Evolutionary conservation across 345 rosid species (phyloP), one percentile per base, ranked within the genome.

Genomic region (Linum lewisii): DNA sequence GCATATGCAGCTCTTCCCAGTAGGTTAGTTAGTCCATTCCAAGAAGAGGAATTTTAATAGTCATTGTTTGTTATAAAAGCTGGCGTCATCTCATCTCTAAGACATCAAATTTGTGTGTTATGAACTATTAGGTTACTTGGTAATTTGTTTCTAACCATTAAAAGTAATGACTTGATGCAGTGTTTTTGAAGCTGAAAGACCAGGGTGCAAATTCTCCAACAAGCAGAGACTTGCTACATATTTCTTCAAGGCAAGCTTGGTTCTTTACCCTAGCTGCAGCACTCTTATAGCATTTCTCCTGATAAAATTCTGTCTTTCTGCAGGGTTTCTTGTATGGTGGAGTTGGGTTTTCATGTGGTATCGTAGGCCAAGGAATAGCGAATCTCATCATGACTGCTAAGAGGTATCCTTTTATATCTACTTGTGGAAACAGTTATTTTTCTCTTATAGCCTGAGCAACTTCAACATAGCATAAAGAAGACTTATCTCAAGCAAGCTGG

Each of bases 1-100:
- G 95, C 99, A 64, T 93, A 78, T 81, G 78, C 75, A 34, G 89
- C 99, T 42, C 97, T 93, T 66, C 95, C 99, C 21, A 93, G 99
- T 81, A 88, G 98, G 96, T 88, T 36, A 34, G 5, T 45, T 37
- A 24, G 37, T 57, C 50, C 25, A 54, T 4, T 21, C 26, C 21
- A 19, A 16, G 16, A 23, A 22, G 7, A 22, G 29, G 57, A 15
- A 21, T 22, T 22, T 24, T 11, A 21, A 2, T 54, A 10, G 26
- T 23, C 57, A 21, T 19, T 16, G 3, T 18, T 57, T 19, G 7
- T 26, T 24, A 34, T 11, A 14, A 24, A 14, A 56, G 24, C 37
- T 24, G 6, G 4, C n/a, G 8, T 21, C n/a, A 21, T 24, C 6
- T 24, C 16, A 3, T 13, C 13, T 22, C n/a, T 24, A 14, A 8